Conservation (phyloP, 2,329 filamentous ascomycete species). For the Nigrograna mackinnonii region DNA sequence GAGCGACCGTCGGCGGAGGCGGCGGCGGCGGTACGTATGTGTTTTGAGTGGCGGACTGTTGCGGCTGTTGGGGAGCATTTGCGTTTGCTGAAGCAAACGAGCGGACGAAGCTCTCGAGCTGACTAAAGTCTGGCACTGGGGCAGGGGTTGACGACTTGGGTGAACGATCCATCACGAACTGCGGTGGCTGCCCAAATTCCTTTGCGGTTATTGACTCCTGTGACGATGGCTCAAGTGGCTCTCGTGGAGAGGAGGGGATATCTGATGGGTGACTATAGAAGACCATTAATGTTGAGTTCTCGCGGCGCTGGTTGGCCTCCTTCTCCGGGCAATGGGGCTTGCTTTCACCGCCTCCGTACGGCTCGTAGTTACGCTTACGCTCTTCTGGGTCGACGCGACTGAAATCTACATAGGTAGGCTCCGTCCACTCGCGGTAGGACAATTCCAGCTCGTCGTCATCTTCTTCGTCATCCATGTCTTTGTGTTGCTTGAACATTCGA, state of each 20-base stretch:
- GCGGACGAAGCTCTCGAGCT: constrained; percentile 28
- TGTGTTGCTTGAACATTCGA: constrained; percentile 56
- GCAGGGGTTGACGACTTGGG: constrained; percentile 20
- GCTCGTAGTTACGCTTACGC: constrained; percentile 48
- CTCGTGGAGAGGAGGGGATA: constrained; percentile 51
- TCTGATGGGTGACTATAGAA: constrained; percentile 49
- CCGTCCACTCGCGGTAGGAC: constrained; percentile 33
- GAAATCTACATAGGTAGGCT: constrained; percentile 47
- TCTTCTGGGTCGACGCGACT: constrained; percentile 43
- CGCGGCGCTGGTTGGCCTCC: constrained; percentile 47
- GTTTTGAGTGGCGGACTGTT: constrained; percentile 15
- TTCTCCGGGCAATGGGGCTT: constrained; percentile 47
- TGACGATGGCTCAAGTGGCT: constrained; percentile 44
- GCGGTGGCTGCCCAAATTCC: constrained; percentile 43
- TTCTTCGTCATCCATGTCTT: constrained; percentile 68
- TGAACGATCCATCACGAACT: constrained; percentile 23
- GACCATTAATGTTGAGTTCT: constrained; percentile 51
- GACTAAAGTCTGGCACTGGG: constrained; percentile 21
- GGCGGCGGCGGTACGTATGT: constrained; percentile 22
- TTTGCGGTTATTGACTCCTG: constrained; percentile 27
- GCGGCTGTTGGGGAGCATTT: constrained; percentile 8
- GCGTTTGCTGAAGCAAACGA: constrained; percentile 29
- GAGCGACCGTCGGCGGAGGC: constrained; percentile 11
- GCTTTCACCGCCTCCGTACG: constrained; percentile 47
- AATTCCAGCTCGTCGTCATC: constrained; percentile 59